Evolutionary conservation across 2,329 filamentous ascomycete genomes (phyloP).

Genomic region (Furcasterigmium furcatum): DNA sequence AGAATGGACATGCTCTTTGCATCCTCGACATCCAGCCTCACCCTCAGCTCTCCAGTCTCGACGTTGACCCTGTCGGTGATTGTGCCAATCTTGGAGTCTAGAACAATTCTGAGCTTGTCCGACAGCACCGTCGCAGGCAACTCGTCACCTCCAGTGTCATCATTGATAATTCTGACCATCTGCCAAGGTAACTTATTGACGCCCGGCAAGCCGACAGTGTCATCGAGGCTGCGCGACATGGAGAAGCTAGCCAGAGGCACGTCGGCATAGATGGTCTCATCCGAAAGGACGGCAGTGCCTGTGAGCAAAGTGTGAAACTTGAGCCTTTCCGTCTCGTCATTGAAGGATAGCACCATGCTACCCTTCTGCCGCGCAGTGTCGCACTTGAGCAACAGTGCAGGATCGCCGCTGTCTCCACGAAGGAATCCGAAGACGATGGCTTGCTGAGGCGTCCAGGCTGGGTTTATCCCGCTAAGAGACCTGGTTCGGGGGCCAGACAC

Average conservation of each 20-base stretch:
- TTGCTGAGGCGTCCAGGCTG: slow-evolving; percentile 60
- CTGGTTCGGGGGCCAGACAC: slow-evolving; percentile 76
- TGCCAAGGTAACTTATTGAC: slow-evolving; percentile 61
- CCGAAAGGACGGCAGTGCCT: slow-evolving; percentile 63
- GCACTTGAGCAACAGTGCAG: slow-evolving; percentile 68
- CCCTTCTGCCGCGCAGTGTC: slow-evolving; percentile 64
- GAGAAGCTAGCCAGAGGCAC: slow-evolving; percentile 63
- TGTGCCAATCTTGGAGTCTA: slow-evolving; percentile 73
- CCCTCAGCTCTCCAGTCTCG: slow-evolving; percentile 67
- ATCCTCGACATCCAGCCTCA: slow-evolving; percentile 62
- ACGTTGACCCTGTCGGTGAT: slow-evolving; percentile 83
- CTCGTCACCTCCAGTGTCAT: slow-evolving; percentile 61
- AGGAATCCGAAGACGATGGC: slow-evolving; percentile 79
- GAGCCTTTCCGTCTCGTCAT: slow-evolving; percentile 66
- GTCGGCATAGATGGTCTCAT: slow-evolving; percentile 70
- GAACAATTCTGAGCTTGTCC: slow-evolving; percentile 70
- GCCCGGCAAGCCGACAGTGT: slow-evolving; percentile 44
- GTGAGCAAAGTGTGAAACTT: slow-evolving; percentile 70
- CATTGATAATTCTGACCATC: slow-evolving; percentile 68
- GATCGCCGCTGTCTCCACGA: slow-evolving; percentile 65
- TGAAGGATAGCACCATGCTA: slow-evolving; percentile 75
- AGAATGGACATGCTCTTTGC: slow-evolving; percentile 62
- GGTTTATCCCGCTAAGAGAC: slow-evolving; percentile 72
- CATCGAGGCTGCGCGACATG: slow-evolving; percentile 52
- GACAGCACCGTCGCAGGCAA: slow-evolving; percentile 68